These are phyloP conservation scores for Pythium sukuiense DNA, from an alignment of 352 stramenopile genomes.

Conservation along the genomic window DNA sequence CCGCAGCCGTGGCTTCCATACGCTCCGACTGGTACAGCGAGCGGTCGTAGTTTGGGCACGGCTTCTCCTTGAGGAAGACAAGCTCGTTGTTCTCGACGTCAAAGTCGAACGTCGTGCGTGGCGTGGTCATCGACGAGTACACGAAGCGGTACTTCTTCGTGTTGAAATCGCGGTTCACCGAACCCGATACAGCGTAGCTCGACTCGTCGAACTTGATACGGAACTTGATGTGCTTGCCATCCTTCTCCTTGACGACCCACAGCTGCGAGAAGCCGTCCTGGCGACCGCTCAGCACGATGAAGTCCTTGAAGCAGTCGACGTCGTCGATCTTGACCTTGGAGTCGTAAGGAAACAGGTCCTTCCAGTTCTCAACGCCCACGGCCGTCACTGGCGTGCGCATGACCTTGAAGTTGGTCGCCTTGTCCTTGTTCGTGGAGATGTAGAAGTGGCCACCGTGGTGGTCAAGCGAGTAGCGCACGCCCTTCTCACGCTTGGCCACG, in stretches of 20 bases:
- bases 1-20: slow-evolving; percentile 79
- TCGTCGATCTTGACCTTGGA: slow-evolving; percentile 81
- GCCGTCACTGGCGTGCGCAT: slow-evolving; percentile 63
- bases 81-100: slow-evolving; percentile 62
- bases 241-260: slow-evolving; percentile 76
- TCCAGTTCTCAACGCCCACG: slow-evolving; percentile 73
- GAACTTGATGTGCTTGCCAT: slow-evolving; percentile 38
- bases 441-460: slow-evolving; percentile 90
- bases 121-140: slow-evolving; percentile 94
- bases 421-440: slow-evolving; percentile 93
- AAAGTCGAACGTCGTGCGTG: slow-evolving; percentile 86
- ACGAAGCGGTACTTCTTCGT: slow-evolving; percentile 86
- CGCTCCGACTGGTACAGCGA: slow-evolving; percentile 91
- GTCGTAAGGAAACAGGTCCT: slow-evolving; percentile 86
- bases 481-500: slow-evolving; percentile 67
- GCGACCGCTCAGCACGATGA: slow-evolving; percentile 84
- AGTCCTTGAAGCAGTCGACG: slow-evolving; percentile 87
- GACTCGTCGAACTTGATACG: slow-evolving; percentile 89
- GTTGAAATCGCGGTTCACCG: slow-evolving; percentile 88
- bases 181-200: slow-evolving; percentile 85
- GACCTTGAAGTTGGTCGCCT: slow-evolving; percentile 93
- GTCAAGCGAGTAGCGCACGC: slow-evolving; percentile 83
- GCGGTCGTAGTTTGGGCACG: slow-evolving; percentile 93
- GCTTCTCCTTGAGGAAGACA: slow-evolving; percentile 90
- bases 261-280: slow-evolving; percentile 85